Base-by-base conservation (phyloP, 805 yeast species). In the Candida coquimbonensis region DNA sequence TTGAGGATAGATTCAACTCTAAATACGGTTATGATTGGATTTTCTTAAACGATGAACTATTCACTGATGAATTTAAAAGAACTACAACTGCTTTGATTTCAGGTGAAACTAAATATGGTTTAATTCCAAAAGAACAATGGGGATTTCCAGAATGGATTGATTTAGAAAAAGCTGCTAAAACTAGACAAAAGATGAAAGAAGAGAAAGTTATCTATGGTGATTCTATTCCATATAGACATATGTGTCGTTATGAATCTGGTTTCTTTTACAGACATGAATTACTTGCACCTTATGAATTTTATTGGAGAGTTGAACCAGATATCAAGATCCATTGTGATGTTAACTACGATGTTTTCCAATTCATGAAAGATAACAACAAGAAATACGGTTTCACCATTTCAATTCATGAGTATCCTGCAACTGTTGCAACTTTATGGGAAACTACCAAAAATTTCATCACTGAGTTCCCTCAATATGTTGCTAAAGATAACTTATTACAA, bases 241-340 rank as follows among this genome's bases (percentile, higher is more conserved):
- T 87, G 95, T 50, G 73, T 49, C 69, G 74, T 53, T 69, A 52
- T 46, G 70, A 68, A 49, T 67, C 73, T 17, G 73, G 73, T 9
- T 84, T 82, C 58, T 83, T 87, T 66, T 83, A 73, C 63, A 67
- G 76, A 49, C 89, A 84, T 61, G 77, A 74, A 46, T 60, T 82
- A 42, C 61, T 87, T 62, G 60, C 65, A 43, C 73, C 75, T 21
- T 84, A 83, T 64, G 78, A 75, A 39, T 86, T 78, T 61, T 83
- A 80, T 62, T 83, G 91, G 91, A 70, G 91, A 53, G 83, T 85
- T 42, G 91, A 84, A 64, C 88, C 90, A 21, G 82, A 80, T 45
- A 75, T 81, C 44, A 66, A 70, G 45, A 64, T 80, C 42, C 71
- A 62, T 51, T 85, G 91, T 67, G 83, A 83, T 60, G 67, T 82